Percentiles rank a stretch among this genome's conserved stretches.
These are phyloP conservation scores for Chrysosporium keratinophilum DNA, from an alignment of 2,329 filamentous ascomycete species.

Conservation along the genomic window DNA sequence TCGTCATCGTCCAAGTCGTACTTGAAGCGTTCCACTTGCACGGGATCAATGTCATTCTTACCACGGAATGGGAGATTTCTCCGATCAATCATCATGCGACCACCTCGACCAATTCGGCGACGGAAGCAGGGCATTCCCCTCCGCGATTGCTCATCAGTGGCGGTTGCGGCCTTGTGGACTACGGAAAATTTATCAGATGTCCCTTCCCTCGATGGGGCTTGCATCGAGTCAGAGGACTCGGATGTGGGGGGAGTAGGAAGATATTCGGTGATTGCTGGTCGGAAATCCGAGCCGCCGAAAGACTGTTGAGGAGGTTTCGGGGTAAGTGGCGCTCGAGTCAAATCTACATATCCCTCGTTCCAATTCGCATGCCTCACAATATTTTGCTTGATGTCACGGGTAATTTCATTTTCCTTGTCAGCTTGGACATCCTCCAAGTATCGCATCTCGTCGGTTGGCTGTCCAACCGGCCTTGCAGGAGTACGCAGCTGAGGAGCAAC, in stretches of 20 bases:
- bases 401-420: slow-evolving; percentile 72
- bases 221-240: slow-evolving; percentile 36
- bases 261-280: slow-evolving; percentile 58
- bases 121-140: slow-evolving; percentile 57
- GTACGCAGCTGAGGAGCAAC: slow-evolving; percentile 57
- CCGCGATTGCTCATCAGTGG: slow-evolving; percentile 34
- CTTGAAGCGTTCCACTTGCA: slow-evolving; percentile 63
- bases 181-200: slow-evolving; percentile 28
- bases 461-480: slow-evolving; percentile 59
- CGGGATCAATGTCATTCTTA: slow-evolving; percentile 38
- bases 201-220: slow-evolving; percentile 30
- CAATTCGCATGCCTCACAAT: slow-evolving; percentile 80
- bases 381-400: slow-evolving; percentile 73
- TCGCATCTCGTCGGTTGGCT: slow-evolving; percentile 69
- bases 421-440: slow-evolving; percentile 64
- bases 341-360: slow-evolving; percentile 82
- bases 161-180: slow-evolving; percentile 33
- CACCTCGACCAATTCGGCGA: slow-evolving; percentile 71
- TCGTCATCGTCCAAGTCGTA: slow-evolving; percentile 71
- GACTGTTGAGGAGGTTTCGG: slow-evolving; percentile 56
- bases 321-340: slow-evolving; percentile 74
- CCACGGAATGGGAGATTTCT: slow-evolving; percentile 52
- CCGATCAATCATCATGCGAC: slow-evolving; percentile 80
- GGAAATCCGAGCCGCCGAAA: slow-evolving; percentile 51
- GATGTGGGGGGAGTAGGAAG: slow-evolving; percentile 43